Evolutionary conservation across 2,329 filamentous ascomycete species (phyloP).

Genomic region (Paramyrothecium roridum): DNA sequence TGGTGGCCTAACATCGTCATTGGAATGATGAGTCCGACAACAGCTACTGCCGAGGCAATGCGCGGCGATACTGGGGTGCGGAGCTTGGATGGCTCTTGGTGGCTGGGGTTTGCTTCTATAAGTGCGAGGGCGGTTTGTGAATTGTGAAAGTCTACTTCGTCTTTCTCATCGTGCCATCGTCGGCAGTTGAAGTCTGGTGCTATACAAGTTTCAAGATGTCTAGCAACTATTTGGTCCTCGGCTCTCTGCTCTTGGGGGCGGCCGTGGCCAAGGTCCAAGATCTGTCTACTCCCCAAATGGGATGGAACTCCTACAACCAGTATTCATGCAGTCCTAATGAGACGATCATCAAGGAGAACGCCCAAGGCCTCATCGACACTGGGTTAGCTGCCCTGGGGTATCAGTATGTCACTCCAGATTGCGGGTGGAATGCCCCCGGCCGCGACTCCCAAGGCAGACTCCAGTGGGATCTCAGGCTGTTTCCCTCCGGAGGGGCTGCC

Average conservation of each 20-base stretch:
- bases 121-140: no score
- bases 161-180: no score
- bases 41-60: neutral
- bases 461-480: slow-evolving; percentile 46
- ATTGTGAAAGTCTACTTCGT: no score
- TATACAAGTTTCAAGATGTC: no score
- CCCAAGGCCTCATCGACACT: slow-evolving; percentile 48
- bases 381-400: slow-evolving; percentile 53
- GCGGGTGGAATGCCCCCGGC: slow-evolving; percentile 48
- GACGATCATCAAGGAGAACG: slow-evolving; percentile 34
- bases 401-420: slow-evolving; percentile 53
- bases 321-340: slow-evolving; percentile 15
- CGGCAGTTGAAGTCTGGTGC: no score
- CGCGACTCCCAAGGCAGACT: slow-evolving; percentile 40
- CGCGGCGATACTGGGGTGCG: neutral
- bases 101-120: no score
- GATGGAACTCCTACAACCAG: slow-evolving; percentile 60
- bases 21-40: neutral
- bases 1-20: neutral
- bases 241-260: neutral
- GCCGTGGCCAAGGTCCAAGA: neutral
- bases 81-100: no score
- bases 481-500: slow-evolving; percentile 47
- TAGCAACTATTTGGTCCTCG: neutral
- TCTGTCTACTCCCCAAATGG: slow-evolving; percentile 36